Conservation (phyloP, 2,329 filamentous ascomycete species). For the Colletotrichum noveboracense region DNA sequence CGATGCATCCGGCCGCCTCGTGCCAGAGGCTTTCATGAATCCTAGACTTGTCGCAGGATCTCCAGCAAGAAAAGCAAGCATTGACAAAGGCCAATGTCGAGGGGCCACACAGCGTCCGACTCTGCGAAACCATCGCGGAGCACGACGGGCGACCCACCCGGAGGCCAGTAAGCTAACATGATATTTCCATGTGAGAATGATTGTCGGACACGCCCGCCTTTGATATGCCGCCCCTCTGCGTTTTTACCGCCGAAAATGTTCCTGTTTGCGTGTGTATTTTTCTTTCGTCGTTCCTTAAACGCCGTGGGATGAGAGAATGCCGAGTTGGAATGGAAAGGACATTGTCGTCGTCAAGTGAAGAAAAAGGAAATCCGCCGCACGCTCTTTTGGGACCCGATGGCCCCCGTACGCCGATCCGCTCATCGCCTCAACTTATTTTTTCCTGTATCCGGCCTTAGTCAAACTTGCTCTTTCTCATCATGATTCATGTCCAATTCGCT, state of each 20-base stretch:
- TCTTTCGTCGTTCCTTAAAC: constrained; percentile 8
- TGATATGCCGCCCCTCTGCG: not conserved
- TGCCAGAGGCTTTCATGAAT: not conserved
- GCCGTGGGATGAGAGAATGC: constrained; percentile 4
- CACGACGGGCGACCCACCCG: not conserved
- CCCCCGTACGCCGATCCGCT: not conserved
- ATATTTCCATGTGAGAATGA: not conserved
- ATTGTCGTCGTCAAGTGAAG: constrained; percentile 7
- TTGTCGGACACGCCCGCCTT: not conserved
- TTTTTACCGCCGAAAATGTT: not conserved
- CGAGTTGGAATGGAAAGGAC: not conserved
- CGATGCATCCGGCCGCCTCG: not conserved
- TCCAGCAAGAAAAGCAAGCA: constrained; percentile 4
- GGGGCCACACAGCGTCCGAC: not conserved
- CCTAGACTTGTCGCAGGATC: not conserved
- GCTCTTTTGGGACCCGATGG: no score
- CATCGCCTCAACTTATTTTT: not conserved
- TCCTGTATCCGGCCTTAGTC: not conserved
- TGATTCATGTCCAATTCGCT: not conserved
- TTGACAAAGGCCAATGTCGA: not conserved
- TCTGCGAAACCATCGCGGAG: not conserved
- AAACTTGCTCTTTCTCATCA: not conserved
- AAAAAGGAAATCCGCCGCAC: not conserved
- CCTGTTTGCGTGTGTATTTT: not conserved
- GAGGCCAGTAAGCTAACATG: not conserved